These are phyloP conservation scores for Claviceps cyperi DNA, from an alignment of 2,329 filamentous ascomycete genomes.

Conservation along the genomic window DNA sequence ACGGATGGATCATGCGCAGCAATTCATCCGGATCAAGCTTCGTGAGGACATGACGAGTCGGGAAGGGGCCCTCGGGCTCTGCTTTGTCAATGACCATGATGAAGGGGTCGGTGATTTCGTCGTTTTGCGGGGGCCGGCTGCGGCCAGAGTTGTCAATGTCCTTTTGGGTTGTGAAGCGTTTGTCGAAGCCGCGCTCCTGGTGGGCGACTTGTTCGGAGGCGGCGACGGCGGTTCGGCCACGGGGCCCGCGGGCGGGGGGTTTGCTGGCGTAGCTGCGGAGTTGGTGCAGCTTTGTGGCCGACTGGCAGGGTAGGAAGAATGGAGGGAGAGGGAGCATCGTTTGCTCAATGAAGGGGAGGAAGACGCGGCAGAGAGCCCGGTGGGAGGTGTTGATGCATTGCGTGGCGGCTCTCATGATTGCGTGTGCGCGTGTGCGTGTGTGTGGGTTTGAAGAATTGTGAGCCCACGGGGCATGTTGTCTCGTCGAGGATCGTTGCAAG, in stretches of 20 bases:
- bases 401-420: slow-evolving; percentile 21
- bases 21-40: slow-evolving; percentile 21
- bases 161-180: slow-evolving; percentile 21
- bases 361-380: slow-evolving; percentile 31
- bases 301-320: not conserved
- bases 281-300: not conserved
- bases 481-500: not conserved
- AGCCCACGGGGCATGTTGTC: not conserved
- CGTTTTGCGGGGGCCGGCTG: slow-evolving; percentile 27
- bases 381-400: slow-evolving; percentile 29
- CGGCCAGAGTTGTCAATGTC: slow-evolving; percentile 20
- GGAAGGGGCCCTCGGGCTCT: slow-evolving; percentile 23
- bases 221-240: not conserved
- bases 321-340: not conserved
- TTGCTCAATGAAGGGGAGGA: slow-evolving; percentile 18
- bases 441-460: not conserved
- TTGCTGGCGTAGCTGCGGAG: not conserved
- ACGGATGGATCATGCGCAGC: slow-evolving; percentile 28
- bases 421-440: not conserved
- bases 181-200: slow-evolving; percentile 15
- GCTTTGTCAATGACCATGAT: slow-evolving; percentile 28
- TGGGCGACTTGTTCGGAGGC: slow-evolving; percentile 5
- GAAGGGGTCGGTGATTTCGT: slow-evolving; percentile 27
- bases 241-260: not conserved
- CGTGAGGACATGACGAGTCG: slow-evolving; percentile 25